Evolutionary conservation across 208 protist genomes (phyloP), one percentile per base, ranked within the genome.

Genomic region (Leptomonas seymouri): DNA sequence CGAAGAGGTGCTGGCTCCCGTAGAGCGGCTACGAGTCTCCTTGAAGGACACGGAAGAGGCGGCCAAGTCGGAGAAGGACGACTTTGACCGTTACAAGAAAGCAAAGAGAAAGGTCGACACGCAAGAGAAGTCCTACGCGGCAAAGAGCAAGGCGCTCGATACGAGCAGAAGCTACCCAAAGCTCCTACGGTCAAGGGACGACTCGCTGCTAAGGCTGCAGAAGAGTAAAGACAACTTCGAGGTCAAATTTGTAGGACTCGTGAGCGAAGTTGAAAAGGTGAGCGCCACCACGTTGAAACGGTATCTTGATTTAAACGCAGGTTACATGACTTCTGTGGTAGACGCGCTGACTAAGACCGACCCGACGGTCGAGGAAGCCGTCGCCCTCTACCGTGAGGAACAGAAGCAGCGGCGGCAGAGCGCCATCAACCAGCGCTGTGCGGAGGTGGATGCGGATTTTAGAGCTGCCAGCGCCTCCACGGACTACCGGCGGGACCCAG

Each of bases 281-380:
- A 69, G 82, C 21, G 28, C 57, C 21, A 60, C 8, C 12, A 67
- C 73, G 12, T 68, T 87, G 80, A 74, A 58, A 28, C 73, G 76
- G 39, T 91, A 88, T 63, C 68, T 88, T 15, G 39, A 85, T 3
- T 74, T 88, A 34, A 88, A 86, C 76, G 73, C 74, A 11, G 55
- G 50, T 20, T 91, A 82, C 73, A 78, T 91, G 69, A 46, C 71
- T 31, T 58, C 76, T 36, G 72, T 90, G 8, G 55, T 90, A 8
- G 63, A 83, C 28, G 71, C 81, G 21, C 74, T 90, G 6, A 71
- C 67, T 14, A 77, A 53, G 21, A 76, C 69, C 6, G 76, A 86
- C 54, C 69, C 74, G 8, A 67, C 66, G 23, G 61, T 87, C 2
- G 66, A 72, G 70, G 74, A 72, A 51, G 69, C 53, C 7, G 56